These are phyloP conservation scores for Tricholoma matsutake DNA, from an alignment of 768 basidiomycete genomes.

Conservation along the genomic window DNA sequence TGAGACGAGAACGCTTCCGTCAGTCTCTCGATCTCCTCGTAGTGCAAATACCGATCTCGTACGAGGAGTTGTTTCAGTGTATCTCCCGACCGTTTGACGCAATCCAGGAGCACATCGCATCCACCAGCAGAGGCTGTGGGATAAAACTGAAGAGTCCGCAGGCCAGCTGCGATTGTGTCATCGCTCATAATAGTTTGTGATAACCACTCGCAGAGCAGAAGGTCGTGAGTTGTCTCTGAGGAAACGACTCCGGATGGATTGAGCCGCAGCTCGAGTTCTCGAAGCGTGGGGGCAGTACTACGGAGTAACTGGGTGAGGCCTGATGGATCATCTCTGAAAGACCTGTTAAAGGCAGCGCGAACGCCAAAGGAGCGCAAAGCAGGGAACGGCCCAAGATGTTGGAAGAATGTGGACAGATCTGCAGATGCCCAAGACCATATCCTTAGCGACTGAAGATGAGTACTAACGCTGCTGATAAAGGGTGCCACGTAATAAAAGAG, in stretches of 20 bases:
- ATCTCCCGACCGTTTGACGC: constrained; percentile 28
- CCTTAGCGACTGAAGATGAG: constrained; percentile 32
- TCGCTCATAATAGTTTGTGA: constrained; percentile 23
- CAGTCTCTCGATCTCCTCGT: constrained; percentile 28
- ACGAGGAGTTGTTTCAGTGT: constrained; percentile 35
- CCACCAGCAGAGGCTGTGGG: constrained; percentile 34
- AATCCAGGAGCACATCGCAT: constrained; percentile 30
- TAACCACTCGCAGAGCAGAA: constrained; percentile 35
- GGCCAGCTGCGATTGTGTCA: constrained; percentile 23
- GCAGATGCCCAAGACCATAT: constrained; percentile 40
- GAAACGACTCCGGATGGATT: constrained; percentile 34
- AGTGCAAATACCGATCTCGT: constrained; percentile 38
- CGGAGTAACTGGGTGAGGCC: constrained; percentile 34
- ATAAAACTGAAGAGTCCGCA: constrained; percentile 38
- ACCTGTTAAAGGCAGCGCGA: constrained; percentile 38
- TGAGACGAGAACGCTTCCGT: constrained; percentile 23
- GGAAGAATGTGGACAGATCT: constrained; percentile 41
- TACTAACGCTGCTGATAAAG: constrained; percentile 36
- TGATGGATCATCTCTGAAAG: constrained; percentile 31
- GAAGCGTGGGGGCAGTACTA: constrained; percentile 28
- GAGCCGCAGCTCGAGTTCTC: constrained; percentile 35
- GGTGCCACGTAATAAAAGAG: constrained; percentile 34
- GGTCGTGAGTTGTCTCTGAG: constrained; percentile 23
- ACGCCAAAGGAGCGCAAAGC: constrained; percentile 30
- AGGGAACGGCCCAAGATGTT: constrained; percentile 29